Evolutionary conservation across 176 grass and related monocot genomes (phyloP).

Genomic region (Oryza australiensis): DNA sequence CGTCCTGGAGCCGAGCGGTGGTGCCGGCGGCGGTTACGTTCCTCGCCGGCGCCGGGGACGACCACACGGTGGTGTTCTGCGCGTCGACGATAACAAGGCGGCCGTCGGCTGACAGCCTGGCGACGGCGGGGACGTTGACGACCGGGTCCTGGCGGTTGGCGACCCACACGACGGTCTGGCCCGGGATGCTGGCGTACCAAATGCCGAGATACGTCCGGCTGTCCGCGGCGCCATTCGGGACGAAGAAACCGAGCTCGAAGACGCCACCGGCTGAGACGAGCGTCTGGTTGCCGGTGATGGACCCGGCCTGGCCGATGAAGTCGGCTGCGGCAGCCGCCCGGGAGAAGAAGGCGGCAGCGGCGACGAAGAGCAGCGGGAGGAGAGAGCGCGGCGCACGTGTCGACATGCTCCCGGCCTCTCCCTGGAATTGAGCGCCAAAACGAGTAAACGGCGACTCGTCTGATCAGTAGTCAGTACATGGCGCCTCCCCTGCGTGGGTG

Average conservation of each 20-base stretch:
- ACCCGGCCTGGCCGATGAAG: slow-evolving; percentile 1
- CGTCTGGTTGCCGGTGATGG: slow-evolving; percentile 46
- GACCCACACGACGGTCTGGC: slow-evolving; percentile 42
- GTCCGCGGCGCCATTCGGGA: slow-evolving; percentile 3
- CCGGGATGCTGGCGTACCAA: slow-evolving; percentile 33
- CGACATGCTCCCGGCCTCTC: background rate
- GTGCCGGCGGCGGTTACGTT: slow-evolving; percentile 2
- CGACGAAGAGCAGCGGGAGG: background rate
- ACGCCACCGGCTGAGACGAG: slow-evolving; percentile 48
- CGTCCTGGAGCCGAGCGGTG: slow-evolving; percentile 17
- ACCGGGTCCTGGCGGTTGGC: slow-evolving; percentile 54
- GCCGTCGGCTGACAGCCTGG: slow-evolving; percentile 31
- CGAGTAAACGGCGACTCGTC: background rate
- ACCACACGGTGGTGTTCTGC: slow-evolving; percentile 37
- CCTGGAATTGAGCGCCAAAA: background rate
- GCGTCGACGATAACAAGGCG: slow-evolving; percentile 34
- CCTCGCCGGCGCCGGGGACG: slow-evolving; percentile 16
- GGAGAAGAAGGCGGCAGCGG: background rate
- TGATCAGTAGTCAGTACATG: slow-evolving; percentile 35
- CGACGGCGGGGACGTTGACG: background rate
- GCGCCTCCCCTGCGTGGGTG: background rate
- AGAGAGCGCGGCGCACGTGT: background rate
- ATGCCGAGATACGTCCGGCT: slow-evolving; percentile 44
- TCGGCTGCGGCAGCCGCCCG: background rate
- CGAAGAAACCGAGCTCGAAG: slow-evolving; percentile 73